Base-by-base conservation (phyloP, 345 rosid genomes). In the Odontarrhena argentea region DNA sequence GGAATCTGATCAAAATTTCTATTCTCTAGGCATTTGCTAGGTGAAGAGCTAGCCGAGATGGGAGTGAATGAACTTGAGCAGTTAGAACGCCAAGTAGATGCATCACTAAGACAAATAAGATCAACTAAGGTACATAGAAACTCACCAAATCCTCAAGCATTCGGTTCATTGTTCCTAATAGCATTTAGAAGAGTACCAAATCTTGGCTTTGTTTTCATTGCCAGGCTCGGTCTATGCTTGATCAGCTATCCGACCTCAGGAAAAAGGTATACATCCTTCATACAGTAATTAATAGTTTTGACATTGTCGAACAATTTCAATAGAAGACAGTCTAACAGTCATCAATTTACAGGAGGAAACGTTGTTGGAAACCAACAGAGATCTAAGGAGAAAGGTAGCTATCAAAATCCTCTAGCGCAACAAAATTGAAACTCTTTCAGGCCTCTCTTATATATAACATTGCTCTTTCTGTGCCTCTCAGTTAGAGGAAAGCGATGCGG, bases 81-180 rank as follows among this genome's bases (percentile, higher is more conserved):
- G 71, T 86, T 91, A 18, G 97, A 91, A 77, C 63, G 67, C 58
- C 96, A 88, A 40, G 78, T 88, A 34, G 97, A 91, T 67, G 7
- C 81, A 35, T 91, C 97, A 54, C 78, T 91, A 70, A 83, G 76
- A 78, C 83, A 83, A 15, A 81, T 91, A 47, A 84, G 97, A 70
- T 82, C 91, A 2, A 91, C 89, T 2, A 91, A 82, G 91, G 97
- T 85, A 49, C 14, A 32, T 18, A 28, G 1, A 44, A 7, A n/a
- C 51, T 46, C 15, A 34, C 7, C 7, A 66, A 24, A 28, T 32
- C 1, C 3, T 25, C 25, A 49, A 15, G 5, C 11, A 36, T 36
- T 41, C 2, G 6, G 22, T n/a, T 10, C 1, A 28, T 60, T 60
- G 36, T 35, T 12, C 35, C 30, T 11, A 34, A 43, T 6, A 51